A percentile compares a stretch with the other conserved stretches of the same genome.
Evolutionary conservation across 108 stramenopile species (phyloP).

Genomic region (Cyclotella baltica): DNA sequence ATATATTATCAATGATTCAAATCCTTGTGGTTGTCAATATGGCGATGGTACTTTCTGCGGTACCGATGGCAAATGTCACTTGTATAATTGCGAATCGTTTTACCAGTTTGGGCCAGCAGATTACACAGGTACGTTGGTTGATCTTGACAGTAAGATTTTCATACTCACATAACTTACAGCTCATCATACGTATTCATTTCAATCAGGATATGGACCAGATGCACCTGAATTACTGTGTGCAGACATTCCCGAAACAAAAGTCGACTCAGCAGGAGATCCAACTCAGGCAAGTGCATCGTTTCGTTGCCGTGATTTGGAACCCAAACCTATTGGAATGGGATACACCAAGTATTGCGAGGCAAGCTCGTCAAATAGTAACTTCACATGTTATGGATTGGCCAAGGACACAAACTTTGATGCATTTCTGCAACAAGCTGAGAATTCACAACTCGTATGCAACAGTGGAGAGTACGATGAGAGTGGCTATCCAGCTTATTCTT

Average conservation of each 20-base stretch:
- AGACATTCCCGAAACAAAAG: not conserved
- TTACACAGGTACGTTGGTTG: no score
- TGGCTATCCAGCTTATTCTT: slow-evolving; percentile 11
- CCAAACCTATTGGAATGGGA: slow-evolving; percentile 4
- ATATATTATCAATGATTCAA: no score
- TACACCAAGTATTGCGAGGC: slow-evolving; percentile 1
- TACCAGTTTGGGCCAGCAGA: not conserved
- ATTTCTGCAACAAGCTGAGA: not conserved
- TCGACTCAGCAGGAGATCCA: not conserved
- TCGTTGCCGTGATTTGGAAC: not conserved
- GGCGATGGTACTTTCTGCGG: not conserved
- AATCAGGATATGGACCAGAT: not conserved
- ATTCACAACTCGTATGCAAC: not conserved
- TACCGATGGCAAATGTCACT: not conserved
- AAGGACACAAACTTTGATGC: slow-evolving; percentile 6
- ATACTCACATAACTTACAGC: no score
- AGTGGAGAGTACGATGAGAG: slow-evolving; percentile 2
- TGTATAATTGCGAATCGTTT: not conserved
- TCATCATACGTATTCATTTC: not conserved
- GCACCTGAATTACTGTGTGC: not conserved
- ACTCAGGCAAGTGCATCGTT: not conserved
- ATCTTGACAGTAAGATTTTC: no score
- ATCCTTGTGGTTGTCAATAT: no score
- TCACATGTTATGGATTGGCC: slow-evolving; percentile 11
- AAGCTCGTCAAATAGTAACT: not conserved